These are phyloP conservation scores for Myxozyma udenii DNA, from an alignment of 805 yeast genomes.

Conservation along the genomic window DNA sequence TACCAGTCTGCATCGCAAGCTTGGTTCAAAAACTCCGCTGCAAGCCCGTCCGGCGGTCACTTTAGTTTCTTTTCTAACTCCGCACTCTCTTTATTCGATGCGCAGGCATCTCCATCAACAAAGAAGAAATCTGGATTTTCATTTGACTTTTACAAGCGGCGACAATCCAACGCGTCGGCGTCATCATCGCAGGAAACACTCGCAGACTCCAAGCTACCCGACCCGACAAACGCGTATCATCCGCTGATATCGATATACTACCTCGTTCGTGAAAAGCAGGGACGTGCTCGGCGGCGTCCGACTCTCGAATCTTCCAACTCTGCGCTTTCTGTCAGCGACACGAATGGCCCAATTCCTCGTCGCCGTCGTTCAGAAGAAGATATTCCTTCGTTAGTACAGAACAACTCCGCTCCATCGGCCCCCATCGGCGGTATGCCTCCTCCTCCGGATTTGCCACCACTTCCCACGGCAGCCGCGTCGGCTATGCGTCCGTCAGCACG, in stretches of 20 bases:
- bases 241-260: conserved; percentile 85
- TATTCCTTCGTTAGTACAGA: neutral
- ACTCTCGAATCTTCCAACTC: conserved; percentile 13
- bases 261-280: conserved; percentile 63
- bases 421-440: neutral
- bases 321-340: conserved; percentile 1
- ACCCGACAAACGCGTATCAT: conserved; percentile 84
- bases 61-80: conserved; percentile 5
- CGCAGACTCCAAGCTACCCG: conserved; percentile 42
- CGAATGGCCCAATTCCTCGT: neutral
- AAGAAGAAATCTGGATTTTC: conserved; percentile 20
- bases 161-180: conserved; percentile 16
- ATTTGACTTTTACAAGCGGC: conserved; percentile 32
- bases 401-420: conserved; percentile 5
- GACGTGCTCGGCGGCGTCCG: conserved; percentile 26
- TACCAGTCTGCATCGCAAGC: conserved; percentile 60
- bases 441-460: neutral
- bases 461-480: conserved; percentile 1
- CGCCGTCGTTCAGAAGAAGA: neutral
- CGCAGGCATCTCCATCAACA: neutral
- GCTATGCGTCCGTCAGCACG: neutral
- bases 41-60: neutral
- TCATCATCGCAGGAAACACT: conserved; percentile 25
- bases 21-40: conserved; percentile 49
- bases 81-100: conserved; percentile 5